Conservation (phyloP, 176 grass and related monocot species). For the Lolium multiflorum region DNA sequence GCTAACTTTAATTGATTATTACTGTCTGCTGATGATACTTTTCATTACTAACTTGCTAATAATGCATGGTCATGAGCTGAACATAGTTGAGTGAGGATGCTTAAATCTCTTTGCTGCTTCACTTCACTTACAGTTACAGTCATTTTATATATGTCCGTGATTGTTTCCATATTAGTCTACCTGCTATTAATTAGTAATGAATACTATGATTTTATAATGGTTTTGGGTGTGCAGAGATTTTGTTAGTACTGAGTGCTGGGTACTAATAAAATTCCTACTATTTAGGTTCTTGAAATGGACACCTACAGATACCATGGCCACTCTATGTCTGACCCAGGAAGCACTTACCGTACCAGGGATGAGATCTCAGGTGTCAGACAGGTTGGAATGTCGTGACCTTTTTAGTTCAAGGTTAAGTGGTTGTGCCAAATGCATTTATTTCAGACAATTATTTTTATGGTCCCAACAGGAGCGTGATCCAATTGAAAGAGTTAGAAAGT, state of each 20-base stretch:
- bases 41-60: neutral
- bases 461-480: slow-evolving; percentile 83
- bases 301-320: slow-evolving; percentile 98
- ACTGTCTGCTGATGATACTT: neutral
- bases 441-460: slow-evolving; percentile 20
- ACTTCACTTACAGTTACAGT: neutral
- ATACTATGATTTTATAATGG: neutral
- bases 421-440: neutral
- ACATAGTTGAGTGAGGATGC: neutral
- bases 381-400: slow-evolving; percentile 51
- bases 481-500: slow-evolving; percentile 90
- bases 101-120: slow-evolving; percentile 1
- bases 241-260: slow-evolving; percentile 16
- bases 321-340: slow-evolving; percentile 98
- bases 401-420: slow-evolving; percentile 17
- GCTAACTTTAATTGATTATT: slow-evolving; percentile 19
- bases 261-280: slow-evolving; percentile 13
- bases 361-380: slow-evolving; percentile 93
- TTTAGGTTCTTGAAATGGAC: slow-evolving; percentile 99
- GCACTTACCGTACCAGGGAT: slow-evolving; percentile 93
- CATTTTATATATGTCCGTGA: neutral
- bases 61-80: neutral
- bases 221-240: neutral
- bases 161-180: neutral
- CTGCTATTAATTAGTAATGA: neutral